Base-by-base conservation (phyloP, 331 rosid species). In the Cydonia oblonga region DNA sequence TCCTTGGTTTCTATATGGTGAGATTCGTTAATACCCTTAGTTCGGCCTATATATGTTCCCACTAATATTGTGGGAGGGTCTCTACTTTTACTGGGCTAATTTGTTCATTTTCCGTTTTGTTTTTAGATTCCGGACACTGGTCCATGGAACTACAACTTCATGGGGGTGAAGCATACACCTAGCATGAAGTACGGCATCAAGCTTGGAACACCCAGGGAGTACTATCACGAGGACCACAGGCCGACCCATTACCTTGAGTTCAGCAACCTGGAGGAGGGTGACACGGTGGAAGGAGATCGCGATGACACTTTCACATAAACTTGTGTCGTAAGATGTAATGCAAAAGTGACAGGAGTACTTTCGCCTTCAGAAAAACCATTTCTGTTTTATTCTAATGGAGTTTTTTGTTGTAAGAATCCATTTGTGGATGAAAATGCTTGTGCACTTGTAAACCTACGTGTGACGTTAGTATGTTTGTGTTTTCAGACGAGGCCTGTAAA, bases 1-100 rank as follows among this genome's bases (percentile, higher is more conserved):
- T 95, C 85, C 88, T 85, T 26, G 99, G 97, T 66, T 95, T 91
- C 89, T 95, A 91, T 78, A 95, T 95, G 98, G 98, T 93, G 83
- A 81, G 72, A 71, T 26, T 40, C 0, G 32, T 42, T 4, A 19
- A 3, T 13, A 25, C 6, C 0, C 23, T 40, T 19, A 0, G 40
- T 35, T 32, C 11, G 26, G n/a, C 5, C 25, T 1, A 14, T 58
- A 23, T 5, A 2, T 53, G 42, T 46, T 46, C 53, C 53, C 7
- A 15, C 40, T 35, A 35, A 35, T 52, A 15, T 9, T 42, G 9
- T 18, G 16, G 42, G 22, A 15, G 10, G 46, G 38, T 19, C 20
- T 23, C 14, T 9, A 23, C 46, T 33, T n/a, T 7, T 10, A 1
- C 13, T 18, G 44, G 29, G 35, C 28, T 56, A 46, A 71, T 4